These are phyloP conservation scores for Schizosaccharomyces osmophilus DNA, from an alignment of 805 yeast genomes.

Conservation along the genomic window DNA sequence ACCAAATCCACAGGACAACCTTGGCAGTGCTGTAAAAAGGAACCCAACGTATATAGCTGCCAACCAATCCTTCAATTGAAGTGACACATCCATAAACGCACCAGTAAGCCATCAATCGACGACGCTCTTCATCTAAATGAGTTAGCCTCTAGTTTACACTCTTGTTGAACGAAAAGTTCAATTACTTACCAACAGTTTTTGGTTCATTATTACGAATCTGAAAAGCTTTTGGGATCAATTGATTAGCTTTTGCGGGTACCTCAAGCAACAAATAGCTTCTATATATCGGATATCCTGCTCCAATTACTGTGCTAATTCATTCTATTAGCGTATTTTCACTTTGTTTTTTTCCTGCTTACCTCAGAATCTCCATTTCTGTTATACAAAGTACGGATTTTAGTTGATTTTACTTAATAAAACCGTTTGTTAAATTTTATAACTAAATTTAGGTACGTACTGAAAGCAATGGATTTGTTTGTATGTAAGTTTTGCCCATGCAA, in stretches of 20 bases:
- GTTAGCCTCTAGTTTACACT: not conserved
- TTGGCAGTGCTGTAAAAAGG: constrained; percentile 3
- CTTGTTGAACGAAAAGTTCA: not conserved
- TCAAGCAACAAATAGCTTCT: not conserved
- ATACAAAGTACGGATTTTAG: too few species aligned
- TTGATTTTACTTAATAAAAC: too few species aligned
- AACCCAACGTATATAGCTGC: not conserved
- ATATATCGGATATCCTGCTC: not conserved
- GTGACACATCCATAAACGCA: not conserved
- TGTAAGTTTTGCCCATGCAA: too few species aligned
- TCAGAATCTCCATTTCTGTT: not conserved
- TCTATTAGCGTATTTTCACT: not conserved
- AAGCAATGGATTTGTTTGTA: too few species aligned
- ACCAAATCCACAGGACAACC: constrained; percentile 3
- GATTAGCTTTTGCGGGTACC: not conserved
- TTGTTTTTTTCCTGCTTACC: not conserved
- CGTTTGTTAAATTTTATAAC: too few species aligned
- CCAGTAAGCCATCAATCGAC: not conserved
- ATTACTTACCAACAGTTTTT: not conserved
- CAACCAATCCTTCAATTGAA: not conserved
- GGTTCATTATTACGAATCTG: not conserved
- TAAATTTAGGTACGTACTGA: too few species aligned
- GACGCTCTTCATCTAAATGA: not conserved
- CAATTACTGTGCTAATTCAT: not conserved
- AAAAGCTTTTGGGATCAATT: not conserved